Evolutionary conservation across 495 filamentous ascomycete genomes (phyloP).

Genomic region (Margaritispora aquatica): DNA sequence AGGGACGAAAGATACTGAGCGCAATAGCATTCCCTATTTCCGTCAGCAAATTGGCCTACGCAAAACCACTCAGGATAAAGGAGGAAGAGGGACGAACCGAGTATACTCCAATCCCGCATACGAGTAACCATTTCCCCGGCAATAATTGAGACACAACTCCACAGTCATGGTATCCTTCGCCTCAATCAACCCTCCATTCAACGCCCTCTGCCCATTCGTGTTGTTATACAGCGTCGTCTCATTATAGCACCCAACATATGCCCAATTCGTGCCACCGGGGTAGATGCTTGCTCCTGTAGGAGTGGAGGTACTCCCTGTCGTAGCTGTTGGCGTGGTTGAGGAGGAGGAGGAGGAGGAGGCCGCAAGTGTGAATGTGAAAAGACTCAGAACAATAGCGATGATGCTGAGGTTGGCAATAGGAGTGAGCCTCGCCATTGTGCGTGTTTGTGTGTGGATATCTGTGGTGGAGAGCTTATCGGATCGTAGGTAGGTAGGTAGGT

Average conservation of each 20-base stretch:
- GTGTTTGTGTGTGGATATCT: background rate
- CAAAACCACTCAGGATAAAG: background rate
- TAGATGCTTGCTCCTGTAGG: constrained; percentile 7
- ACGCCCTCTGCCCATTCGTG: constrained; percentile 24
- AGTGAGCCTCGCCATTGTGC: background rate
- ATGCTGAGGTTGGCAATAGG: background rate
- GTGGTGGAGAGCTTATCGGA: background rate
- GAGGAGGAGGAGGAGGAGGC: background rate
- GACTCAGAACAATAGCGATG: background rate
- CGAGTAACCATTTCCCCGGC: constrained; percentile 22
- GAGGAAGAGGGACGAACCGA: constrained; percentile 25
- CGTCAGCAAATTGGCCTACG: background rate
- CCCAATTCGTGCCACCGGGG: constrained; percentile 3
- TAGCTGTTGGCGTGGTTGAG: background rate
- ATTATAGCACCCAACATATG: constrained; percentile 44
- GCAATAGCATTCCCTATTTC: constrained; percentile 47
- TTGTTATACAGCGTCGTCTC: constrained; percentile 34
- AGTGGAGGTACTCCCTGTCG: background rate
- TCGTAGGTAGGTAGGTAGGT: background rate
- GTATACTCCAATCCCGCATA: constrained; percentile 44
- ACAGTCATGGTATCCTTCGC: constrained; percentile 34
- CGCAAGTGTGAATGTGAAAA: background rate
- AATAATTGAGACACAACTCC: constrained; percentile 35
- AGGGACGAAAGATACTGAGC: constrained; percentile 29
- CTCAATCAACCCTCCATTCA: constrained; percentile 29